Evolutionary conservation across 495 filamentous ascomycete species (phyloP), one percentile per base, ranked within the genome.

Genomic region (Entonaema liquescens): DNA sequence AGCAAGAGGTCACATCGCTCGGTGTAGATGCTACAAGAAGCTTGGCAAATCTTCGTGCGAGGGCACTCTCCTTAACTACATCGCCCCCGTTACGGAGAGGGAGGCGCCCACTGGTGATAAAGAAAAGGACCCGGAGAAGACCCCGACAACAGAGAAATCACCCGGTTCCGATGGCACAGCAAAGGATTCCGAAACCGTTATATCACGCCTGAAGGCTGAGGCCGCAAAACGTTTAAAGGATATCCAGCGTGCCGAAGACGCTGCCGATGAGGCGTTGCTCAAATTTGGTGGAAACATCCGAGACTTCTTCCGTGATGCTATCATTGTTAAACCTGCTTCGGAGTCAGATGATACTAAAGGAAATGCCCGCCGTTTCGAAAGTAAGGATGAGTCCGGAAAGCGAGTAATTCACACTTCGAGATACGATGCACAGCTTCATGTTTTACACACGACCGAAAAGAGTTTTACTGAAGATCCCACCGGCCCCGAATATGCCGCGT

Each of bases 211-310:
- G 77, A 89, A 90, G 56, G 82, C 85, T 28, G 93, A 97, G 76
- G 95, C 95, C 15, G 84, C 91, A 8, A 92, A 93, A 75, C 88
- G 92, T 55, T 83, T 99, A 42, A 94, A 92, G 74, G 95, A 98
- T 72, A 91, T 99, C 31, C 92, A 98, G 75, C 90, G 90, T 70
- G 95, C 95, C 42, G 95, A 99, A 79, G 94, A 97, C 74, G 94
- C 94, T n/a, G 95, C 95, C 19, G 95, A 99, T 78, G 96, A 97
- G 78, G 97, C 97, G 2, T 88, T 98, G 50, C 80, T 98, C 69
- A 93, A 92, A 61, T 99, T 98, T 76, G 95, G 95, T 25, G 87
- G 90, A 57, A 98, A 95, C 76, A 89, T 99, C 52, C 86, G 93
- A 9, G 91, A 95, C 79, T 98, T 96, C 81, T 83, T 99, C 73